These are phyloP conservation scores for Chlorella sp. DNA, from an alignment of 139 green algal genomes.

Conservation along the genomic window DNA sequence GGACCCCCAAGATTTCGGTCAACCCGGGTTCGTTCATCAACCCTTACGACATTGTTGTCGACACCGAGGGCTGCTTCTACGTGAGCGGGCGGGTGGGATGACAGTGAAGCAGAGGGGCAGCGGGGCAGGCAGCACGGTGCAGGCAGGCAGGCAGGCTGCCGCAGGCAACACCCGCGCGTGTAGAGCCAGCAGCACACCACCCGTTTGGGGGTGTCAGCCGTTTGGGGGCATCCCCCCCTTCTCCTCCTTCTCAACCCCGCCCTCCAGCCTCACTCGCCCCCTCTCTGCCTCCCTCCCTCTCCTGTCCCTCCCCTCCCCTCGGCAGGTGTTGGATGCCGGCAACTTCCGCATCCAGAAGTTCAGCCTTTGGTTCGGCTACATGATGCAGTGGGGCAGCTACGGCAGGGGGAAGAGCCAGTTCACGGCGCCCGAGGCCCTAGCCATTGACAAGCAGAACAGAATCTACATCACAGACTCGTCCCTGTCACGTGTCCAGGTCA, in stretches of 20 bases:
- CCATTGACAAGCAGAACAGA: neutral
- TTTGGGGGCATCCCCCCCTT: too few relatives aligned
- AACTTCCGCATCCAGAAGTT: neutral
- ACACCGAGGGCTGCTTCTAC: neutral
- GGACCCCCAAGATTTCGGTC: neutral
- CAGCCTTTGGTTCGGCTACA: neutral
- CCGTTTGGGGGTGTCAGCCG: too few relatives aligned
- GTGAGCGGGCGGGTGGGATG: neutral
- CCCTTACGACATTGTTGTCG: neutral
- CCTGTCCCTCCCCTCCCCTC: neutral
- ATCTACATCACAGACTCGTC: neutral
- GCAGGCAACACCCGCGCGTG: neutral
- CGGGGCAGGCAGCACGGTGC: too few relatives aligned
- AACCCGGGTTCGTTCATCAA: neutral
- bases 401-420: neutral
- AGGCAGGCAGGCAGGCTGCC: neutral
- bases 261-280: neutral
- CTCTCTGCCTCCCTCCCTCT: neutral
- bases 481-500: neutral
- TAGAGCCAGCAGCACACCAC: neutral
- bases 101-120: neutral
- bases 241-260: neutral
- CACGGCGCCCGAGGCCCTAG: neutral
- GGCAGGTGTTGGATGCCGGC: neutral
- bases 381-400: neutral